Evolutionary conservation across 2,329 filamentous ascomycete species (phyloP).

Genomic region (Mollisiaceae sp.): DNA sequence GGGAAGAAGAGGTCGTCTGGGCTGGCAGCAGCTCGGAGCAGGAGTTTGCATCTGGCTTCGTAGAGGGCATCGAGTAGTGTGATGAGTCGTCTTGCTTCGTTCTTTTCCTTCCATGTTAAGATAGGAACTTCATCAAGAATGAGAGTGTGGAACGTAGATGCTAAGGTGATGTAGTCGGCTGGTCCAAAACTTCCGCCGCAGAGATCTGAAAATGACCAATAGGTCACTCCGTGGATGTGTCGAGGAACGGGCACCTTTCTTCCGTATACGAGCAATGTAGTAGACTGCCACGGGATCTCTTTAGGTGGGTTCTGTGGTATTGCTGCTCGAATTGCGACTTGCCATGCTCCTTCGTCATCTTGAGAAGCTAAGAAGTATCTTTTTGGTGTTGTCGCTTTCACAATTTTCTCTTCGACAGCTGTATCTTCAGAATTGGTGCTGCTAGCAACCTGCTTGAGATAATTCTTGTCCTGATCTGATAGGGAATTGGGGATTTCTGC

Average conservation of each 20-base stretch:
- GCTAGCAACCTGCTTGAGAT: constrained; percentile 4
- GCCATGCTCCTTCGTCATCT: constrained; percentile 36
- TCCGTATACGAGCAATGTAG: constrained; percentile 63
- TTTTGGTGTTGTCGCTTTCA: constrained; percentile 31
- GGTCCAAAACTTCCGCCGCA: constrained; percentile 71
- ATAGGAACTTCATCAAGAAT: constrained; percentile 74
- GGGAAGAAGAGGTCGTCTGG: constrained; percentile 83
- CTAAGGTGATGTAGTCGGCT: constrained; percentile 82
- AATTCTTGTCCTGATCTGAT: background rate
- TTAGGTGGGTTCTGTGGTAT: constrained; percentile 31
- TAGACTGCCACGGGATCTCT: constrained; percentile 50
- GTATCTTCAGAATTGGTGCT: background rate
- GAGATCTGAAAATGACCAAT: constrained; percentile 72
- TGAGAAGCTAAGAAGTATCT: constrained; percentile 37
- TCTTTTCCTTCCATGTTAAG: constrained; percentile 72
- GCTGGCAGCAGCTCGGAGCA: constrained; percentile 68
- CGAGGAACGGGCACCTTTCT: constrained; percentile 64
- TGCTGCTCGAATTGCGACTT: constrained; percentile 27
- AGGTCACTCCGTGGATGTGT: constrained; percentile 60
- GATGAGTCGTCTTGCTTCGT: constrained; percentile 81
- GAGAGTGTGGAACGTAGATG: constrained; percentile 79
- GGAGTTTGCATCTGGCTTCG: constrained; percentile 78
- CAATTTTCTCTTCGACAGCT: constrained; percentile 14
- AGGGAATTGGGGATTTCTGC: background rate
- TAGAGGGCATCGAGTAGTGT: constrained; percentile 81